phyloP scores from a whole-genome alignment of 306 rosid genomes.

The Cucurbita pepo region DNA sequence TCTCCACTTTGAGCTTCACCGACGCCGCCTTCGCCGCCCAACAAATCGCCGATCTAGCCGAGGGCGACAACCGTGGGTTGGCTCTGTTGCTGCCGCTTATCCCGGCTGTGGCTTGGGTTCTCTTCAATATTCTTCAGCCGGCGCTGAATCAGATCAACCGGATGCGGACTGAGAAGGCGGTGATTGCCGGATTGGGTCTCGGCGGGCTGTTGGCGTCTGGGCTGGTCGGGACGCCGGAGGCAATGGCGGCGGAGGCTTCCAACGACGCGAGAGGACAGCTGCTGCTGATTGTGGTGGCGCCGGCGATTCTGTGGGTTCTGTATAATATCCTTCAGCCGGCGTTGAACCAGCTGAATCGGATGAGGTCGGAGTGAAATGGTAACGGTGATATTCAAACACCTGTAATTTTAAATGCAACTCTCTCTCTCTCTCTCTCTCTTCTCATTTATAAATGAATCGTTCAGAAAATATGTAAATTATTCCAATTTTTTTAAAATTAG shows the following conservation, averaged over 20 bases:
- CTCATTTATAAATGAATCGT: not conserved
- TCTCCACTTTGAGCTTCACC: slow-evolving; percentile 33
- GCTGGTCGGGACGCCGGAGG: slow-evolving; percentile 23
- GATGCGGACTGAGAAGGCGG: slow-evolving; percentile 44
- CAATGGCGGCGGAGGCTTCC: slow-evolving; percentile 39
- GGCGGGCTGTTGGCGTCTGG: slow-evolving; percentile 50
- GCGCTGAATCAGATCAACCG: slow-evolving; percentile 72
- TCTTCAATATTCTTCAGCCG: slow-evolving; percentile 79
- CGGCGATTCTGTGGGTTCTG: slow-evolving; percentile 76
- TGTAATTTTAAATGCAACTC: not conserved
- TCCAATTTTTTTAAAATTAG: no score
- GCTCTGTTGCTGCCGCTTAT: slow-evolving; percentile 55
- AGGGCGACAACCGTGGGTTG: slow-evolving; percentile 68
- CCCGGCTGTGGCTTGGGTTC: slow-evolving; percentile 88
- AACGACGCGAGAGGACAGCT: slow-evolving; percentile 61
- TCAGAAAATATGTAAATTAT: not conserved
- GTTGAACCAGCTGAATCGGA: slow-evolving; percentile 70
- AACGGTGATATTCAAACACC: not conserved
- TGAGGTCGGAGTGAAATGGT: slow-evolving; percentile 45
- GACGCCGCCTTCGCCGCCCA: slow-evolving; percentile 73
- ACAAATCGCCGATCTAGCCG: slow-evolving; percentile 58
- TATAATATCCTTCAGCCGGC: slow-evolving; percentile 87
- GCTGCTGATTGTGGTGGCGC: slow-evolving; percentile 62
- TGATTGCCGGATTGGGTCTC: slow-evolving; percentile 46
- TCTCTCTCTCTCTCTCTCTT: not conserved